Evolutionary conservation across 306 rosid species (phyloP).

Genomic region (Trifolium subterraneum): DNA sequence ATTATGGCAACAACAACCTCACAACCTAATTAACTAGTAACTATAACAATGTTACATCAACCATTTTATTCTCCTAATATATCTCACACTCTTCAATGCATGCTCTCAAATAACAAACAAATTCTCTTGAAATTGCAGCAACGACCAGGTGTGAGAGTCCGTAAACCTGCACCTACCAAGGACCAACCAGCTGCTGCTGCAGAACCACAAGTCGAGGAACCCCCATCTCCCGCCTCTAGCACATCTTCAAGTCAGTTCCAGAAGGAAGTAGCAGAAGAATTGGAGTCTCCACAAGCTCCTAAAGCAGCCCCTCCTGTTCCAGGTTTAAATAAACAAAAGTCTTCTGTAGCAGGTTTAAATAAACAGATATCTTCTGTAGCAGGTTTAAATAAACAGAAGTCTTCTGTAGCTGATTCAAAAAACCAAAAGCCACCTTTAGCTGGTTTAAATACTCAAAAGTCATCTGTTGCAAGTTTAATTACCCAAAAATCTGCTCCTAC

Average conservation of each 20-base stretch:
- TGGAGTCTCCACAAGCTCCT: slow-evolving; percentile 50
- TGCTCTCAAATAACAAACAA: background rate
- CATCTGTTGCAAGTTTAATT: slow-evolving; percentile 36
- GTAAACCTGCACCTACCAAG: slow-evolving; percentile 51
- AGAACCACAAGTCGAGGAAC: slow-evolving; percentile 55
- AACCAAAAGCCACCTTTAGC: slow-evolving; percentile 42
- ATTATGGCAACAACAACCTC: background rate
- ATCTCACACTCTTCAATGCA: slow-evolving; percentile 18
- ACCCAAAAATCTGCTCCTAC: slow-evolving; percentile 53
- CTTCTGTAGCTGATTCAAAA: slow-evolving; percentile 35
- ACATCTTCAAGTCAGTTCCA: slow-evolving; percentile 66
- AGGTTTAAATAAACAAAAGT: slow-evolving; percentile 35
- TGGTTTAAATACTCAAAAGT: slow-evolving; percentile 35
- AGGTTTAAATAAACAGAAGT: slow-evolving; percentile 29
- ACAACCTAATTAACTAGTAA: background rate
- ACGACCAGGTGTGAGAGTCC: slow-evolving; percentile 56
- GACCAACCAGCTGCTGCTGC: slow-evolving; percentile 45
- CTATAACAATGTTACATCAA: slow-evolving; percentile 2
- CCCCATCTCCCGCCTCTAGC: slow-evolving; percentile 72
- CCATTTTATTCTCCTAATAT: background rate
- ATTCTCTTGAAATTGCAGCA: slow-evolving; percentile 53
- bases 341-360: slow-evolving; percentile 31
- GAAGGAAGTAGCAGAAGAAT: slow-evolving; percentile 67
- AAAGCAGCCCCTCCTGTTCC: slow-evolving; percentile 47
- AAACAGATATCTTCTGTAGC: slow-evolving; percentile 41